Percentiles rank a stretch among this genome's conserved stretches.
Evolutionary conservation across 78 protist genomes (phyloP).

Genomic region (Dictyostelium capitatum): DNA sequence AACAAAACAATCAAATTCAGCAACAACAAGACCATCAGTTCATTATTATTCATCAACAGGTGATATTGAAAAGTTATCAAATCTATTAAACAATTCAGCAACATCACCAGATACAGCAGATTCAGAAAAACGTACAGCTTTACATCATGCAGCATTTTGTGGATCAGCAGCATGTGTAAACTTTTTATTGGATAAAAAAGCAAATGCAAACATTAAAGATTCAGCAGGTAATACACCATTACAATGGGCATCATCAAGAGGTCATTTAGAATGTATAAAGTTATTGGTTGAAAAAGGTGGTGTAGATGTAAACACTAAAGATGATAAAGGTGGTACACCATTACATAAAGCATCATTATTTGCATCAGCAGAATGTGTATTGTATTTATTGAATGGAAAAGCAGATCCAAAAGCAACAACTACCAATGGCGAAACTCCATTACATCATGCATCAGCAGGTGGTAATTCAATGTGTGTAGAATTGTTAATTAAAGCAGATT

Average conservation of each 20-base stretch:
- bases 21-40: conserved; percentile 78
- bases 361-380: conserved; percentile 73
- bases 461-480: conserved; percentile 74
- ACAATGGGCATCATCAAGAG: conserved; percentile 75
- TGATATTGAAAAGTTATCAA: conserved; percentile 64
- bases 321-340: conserved; percentile 80
- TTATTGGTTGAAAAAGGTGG: conserved; percentile 75
- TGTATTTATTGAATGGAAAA: conserved; percentile 17
- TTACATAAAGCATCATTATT: conserved; percentile 72
- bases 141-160: conserved; percentile 79
- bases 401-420: conserved; percentile 75
- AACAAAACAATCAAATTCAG: conserved; percentile 23
- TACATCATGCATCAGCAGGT: conserved; percentile 79
- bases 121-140: conserved; percentile 63
- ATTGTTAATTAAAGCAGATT: conserved; percentile 54
- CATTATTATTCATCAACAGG: conserved; percentile 77
- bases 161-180: conserved; percentile 71
- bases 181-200: conserved; percentile 63
- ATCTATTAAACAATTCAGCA: conserved; percentile 74
- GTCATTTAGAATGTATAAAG: conserved; percentile 70
- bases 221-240: conserved; percentile 63
- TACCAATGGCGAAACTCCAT: conserved; percentile 72
- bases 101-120: conserved; percentile 63
- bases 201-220: conserved; percentile 45
- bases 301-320: conserved; percentile 75